These are phyloP conservation scores for Neurospora sublineolata DNA, from an alignment of 495 filamentous ascomycete species.

Conservation along the genomic window DNA sequence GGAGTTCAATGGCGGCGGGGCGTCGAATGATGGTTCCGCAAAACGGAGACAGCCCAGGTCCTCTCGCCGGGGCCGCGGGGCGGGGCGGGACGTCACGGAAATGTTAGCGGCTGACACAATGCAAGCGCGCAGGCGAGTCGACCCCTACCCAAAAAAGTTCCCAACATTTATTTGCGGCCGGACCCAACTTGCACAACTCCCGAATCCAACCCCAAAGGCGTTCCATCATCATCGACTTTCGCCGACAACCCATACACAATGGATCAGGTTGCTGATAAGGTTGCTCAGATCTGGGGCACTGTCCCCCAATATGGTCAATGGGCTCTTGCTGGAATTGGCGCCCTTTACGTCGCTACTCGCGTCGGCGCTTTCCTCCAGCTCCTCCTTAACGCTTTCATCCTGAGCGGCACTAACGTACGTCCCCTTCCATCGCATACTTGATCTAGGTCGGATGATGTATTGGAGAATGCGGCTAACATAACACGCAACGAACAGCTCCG, in stretches of 20 bases:
- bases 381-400: constrained; percentile 63
- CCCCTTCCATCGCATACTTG: too few relatives aligned
- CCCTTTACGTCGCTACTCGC: constrained; percentile 45
- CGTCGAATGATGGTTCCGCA: neutral
- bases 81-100: neutral
- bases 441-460: neutral
- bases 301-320: constrained; percentile 27
- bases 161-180: neutral
- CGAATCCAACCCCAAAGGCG: neutral
- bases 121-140: neutral
- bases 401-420: constrained; percentile 49
- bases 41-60: neutral
- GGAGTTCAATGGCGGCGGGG: neutral
- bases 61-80: neutral
- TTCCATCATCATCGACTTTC: neutral
- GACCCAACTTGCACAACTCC: neutral
- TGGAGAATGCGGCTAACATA: neutral
- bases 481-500: constrained; percentile 54
- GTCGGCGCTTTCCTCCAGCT: constrained; percentile 52
- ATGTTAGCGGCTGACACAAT: neutral
- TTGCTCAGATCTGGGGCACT: constrained; percentile 22
- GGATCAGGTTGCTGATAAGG: constrained; percentile 24
- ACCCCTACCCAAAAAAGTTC: neutral
- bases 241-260: constrained; percentile 10
- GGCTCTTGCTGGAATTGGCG: constrained; percentile 41